A percentile compares a stretch with the other conserved stretches of the same genome.
phyloP scores from a whole-genome alignment of 129 eudicot species.

The Flaveria brownii region DNA sequence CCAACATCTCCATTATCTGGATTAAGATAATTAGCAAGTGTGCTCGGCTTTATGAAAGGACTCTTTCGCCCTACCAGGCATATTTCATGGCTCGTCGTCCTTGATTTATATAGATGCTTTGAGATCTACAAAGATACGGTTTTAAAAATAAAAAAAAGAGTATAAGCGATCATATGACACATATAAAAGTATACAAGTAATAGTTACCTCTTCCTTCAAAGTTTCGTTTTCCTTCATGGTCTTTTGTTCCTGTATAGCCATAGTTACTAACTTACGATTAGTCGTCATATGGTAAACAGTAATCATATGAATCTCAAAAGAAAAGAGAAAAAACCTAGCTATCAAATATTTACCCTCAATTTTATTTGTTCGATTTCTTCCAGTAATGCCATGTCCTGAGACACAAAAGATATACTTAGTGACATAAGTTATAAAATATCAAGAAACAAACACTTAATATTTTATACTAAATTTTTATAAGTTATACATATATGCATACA shows the following conservation, averaged over 20 bases:
- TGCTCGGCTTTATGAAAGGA: conserved; percentile 40
- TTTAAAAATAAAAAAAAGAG: background rate
- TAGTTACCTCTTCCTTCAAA: conserved; percentile 64
- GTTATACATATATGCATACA: no score
- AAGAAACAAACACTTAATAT: background rate
- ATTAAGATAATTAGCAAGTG: conserved; percentile 31
- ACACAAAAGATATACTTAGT: background rate
- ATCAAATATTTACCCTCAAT: conserved; percentile 49
- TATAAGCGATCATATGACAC: background rate
- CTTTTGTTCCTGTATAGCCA: conserved; percentile 53
- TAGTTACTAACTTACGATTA: background rate
- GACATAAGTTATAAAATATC: background rate
- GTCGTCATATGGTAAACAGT: background rate
- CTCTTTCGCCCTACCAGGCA: conserved; percentile 34
- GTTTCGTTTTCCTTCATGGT: conserved; percentile 58
- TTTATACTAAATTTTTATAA: no score
- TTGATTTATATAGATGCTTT: conserved; percentile 42
- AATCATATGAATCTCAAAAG: background rate
- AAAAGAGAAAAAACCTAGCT: background rate
- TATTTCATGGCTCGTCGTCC: conserved; percentile 34
- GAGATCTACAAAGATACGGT: conserved; percentile 43
- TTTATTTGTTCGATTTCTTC: conserved; percentile 77
- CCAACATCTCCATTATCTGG: conserved; percentile 53
- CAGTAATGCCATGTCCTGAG: conserved; percentile 42
- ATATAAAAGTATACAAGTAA: background rate